Evolutionary conservation across 106 monocot species (phyloP).

Genomic region (Dendrobium nobile): DNA sequence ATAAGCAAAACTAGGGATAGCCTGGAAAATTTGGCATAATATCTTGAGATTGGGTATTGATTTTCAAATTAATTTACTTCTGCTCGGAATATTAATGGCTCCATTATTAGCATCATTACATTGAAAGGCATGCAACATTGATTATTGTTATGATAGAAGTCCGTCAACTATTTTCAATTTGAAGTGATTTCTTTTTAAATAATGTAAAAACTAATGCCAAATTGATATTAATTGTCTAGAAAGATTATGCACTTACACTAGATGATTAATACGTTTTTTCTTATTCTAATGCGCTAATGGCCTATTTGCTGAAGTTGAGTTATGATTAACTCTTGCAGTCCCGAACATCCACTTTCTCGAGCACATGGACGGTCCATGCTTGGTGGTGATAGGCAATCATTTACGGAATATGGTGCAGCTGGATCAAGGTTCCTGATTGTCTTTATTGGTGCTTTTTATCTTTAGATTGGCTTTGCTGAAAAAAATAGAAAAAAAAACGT

Average conservation of each 20-base stretch:
- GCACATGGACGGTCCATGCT: constrained; percentile 64
- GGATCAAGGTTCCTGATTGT: constrained; percentile 54
- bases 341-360: constrained; percentile 75
- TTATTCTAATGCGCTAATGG: not conserved
- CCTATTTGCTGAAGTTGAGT: not conserved
- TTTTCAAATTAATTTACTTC: not conserved
- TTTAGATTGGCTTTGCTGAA: constrained; percentile 1
- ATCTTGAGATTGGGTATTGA: not conserved
- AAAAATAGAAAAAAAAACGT: not conserved
- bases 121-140: not conserved
- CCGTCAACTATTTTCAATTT: not conserved
- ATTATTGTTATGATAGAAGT: not conserved
- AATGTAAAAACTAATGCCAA: not conserved
- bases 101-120: not conserved
- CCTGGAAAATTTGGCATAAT: not conserved
- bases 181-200: not conserved
- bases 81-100: not conserved
- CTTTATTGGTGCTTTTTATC: not conserved
- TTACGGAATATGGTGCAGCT: constrained; percentile 56
- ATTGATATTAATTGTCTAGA: not conserved
- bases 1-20: not conserved
- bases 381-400: constrained; percentile 69
- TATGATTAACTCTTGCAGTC: constrained; percentile 43
- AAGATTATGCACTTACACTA: not conserved
- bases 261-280: not conserved